phyloP scores from a whole-genome alignment of 139 green algal genomes.

The Haematococcus lacustris region DNA sequence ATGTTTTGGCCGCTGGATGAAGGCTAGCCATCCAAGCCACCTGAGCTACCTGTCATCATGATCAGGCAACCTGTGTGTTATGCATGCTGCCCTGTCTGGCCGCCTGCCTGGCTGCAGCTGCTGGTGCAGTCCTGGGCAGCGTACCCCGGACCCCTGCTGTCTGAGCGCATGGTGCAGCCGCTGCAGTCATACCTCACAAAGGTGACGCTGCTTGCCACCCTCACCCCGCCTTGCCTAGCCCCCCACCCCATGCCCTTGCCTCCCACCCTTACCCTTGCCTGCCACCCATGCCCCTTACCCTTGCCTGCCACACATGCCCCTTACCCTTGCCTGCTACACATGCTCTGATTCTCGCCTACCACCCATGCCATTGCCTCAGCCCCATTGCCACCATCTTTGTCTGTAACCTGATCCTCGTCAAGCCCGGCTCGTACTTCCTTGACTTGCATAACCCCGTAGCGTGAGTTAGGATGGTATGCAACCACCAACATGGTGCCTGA shows the following conservation, averaged over 20 bases:
- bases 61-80: too few species aligned
- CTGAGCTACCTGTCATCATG: too few species aligned
- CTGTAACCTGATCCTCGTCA: too few species aligned
- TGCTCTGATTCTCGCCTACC: background rate
- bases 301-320: background rate
- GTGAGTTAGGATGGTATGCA: too few species aligned
- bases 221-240: background rate
- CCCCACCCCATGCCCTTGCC: background rate
- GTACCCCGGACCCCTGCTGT: conserved; percentile 66
- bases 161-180: conserved; percentile 26
- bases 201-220: background rate
- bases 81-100: too few species aligned
- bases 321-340: background rate
- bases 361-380: background rate
- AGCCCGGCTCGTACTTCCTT: too few species aligned
- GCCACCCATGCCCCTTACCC: background rate
- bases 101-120: conserved; percentile 28
- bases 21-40: too few species aligned
- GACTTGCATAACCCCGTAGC: too few species aligned
- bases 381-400: background rate
- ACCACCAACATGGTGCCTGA: too few species aligned
- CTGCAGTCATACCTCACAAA: conserved; percentile 30
- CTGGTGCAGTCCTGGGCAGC: conserved; percentile 81
- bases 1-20: too few species aligned
- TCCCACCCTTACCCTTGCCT: background rate